Evolutionary conservation across 345 rosid species (phyloP).

Genomic region (Euphorbia peplus): DNA sequence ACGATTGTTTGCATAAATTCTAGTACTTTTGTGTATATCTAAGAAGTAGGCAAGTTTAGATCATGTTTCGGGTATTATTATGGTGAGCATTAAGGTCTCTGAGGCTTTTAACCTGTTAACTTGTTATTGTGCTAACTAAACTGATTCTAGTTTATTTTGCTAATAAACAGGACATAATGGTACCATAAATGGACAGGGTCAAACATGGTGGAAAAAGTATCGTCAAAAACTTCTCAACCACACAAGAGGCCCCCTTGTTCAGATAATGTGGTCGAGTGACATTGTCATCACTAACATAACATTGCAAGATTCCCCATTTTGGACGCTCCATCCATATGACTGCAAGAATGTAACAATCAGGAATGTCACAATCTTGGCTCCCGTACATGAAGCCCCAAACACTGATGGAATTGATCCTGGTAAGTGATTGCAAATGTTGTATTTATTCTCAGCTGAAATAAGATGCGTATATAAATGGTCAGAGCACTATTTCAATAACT

Average conservation of each 20-base stretch:
- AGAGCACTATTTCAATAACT: no score
- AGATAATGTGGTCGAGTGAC: constrained; percentile 94
- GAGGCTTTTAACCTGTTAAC: constrained; percentile 6
- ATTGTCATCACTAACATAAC: constrained; percentile 74
- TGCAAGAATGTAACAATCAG: constrained; percentile 81
- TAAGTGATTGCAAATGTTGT: constrained; percentile 25
- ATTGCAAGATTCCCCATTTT: constrained; percentile 87
- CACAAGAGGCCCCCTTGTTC: constrained; percentile 94
- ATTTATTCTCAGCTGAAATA: background rate
- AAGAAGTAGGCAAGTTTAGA: background rate
- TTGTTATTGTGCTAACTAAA: background rate
- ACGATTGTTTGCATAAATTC: background rate
- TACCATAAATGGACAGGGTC: constrained; percentile 94
- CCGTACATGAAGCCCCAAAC: constrained; percentile 79
- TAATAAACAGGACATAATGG: constrained; percentile 78
- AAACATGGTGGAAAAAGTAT: constrained; percentile 92
- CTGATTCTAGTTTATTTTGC: constrained; percentile 8
- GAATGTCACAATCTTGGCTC: constrained; percentile 81
- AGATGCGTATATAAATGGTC: background rate
- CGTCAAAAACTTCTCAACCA: constrained; percentile 90
- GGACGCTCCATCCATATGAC: constrained; percentile 97
- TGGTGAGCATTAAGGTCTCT: constrained; percentile 8
- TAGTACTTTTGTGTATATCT: background rate
- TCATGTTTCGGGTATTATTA: background rate
- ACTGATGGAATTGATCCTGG: constrained; percentile 99